Percentiles rank a stretch among this genome's conserved stretches.
phyloP scores from a whole-genome alignment of 2,329 filamentous ascomycete genomes.

The Pseudovirgaria hyperparasitica region DNA sequence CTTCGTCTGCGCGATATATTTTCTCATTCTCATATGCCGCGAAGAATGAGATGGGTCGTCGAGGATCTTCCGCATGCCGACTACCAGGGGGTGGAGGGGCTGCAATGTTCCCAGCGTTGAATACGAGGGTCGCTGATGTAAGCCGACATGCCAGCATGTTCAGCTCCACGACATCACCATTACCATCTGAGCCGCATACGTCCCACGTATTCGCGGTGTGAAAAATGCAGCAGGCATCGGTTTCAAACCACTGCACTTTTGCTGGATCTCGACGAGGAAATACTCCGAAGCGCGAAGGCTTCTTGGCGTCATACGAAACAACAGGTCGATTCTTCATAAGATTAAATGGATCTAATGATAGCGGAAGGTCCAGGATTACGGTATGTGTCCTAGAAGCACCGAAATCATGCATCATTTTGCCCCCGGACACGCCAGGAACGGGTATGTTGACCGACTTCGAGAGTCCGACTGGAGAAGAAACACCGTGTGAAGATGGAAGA shows the following conservation, averaged over 20 bases:
- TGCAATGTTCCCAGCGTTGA: slow-evolving; percentile 49
- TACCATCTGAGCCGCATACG: slow-evolving; percentile 19
- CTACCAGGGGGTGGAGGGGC: slow-evolving; percentile 30
- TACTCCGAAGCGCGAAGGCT: slow-evolving; percentile 50
- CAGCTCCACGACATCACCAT: slow-evolving; percentile 31
- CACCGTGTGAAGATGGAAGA: slow-evolving; percentile 25
- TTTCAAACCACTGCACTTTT: slow-evolving; percentile 53
- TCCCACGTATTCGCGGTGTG: slow-evolving; percentile 65
- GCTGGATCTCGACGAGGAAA: slow-evolving; percentile 50
- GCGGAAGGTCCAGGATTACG: slow-evolving; percentile 56
- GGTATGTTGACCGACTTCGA: slow-evolving; percentile 36
- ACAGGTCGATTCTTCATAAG: slow-evolving; percentile 42
- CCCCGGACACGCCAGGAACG: slow-evolving; percentile 47
- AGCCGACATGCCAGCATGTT: slow-evolving; percentile 55
- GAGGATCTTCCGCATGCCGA: slow-evolving; percentile 4
- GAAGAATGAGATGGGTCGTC: slow-evolving; percentile 33
- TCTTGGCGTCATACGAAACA: slow-evolving; percentile 46
- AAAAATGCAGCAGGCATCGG: slow-evolving; percentile 55
- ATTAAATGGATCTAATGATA: slow-evolving; percentile 52
- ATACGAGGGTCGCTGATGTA: slow-evolving; percentile 52
- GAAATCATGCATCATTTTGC: slow-evolving; percentile 69
- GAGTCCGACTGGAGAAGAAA: neutral
- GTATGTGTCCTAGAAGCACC: slow-evolving; percentile 51
- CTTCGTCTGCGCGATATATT: slow-evolving; percentile 14
- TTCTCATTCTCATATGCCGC: slow-evolving; percentile 28